A percentile compares a stretch with the other conserved stretches of the same genome.
Evolutionary conservation across 2,329 filamentous ascomycete species (phyloP).

Genomic region (Ophiostoma quercus): DNA sequence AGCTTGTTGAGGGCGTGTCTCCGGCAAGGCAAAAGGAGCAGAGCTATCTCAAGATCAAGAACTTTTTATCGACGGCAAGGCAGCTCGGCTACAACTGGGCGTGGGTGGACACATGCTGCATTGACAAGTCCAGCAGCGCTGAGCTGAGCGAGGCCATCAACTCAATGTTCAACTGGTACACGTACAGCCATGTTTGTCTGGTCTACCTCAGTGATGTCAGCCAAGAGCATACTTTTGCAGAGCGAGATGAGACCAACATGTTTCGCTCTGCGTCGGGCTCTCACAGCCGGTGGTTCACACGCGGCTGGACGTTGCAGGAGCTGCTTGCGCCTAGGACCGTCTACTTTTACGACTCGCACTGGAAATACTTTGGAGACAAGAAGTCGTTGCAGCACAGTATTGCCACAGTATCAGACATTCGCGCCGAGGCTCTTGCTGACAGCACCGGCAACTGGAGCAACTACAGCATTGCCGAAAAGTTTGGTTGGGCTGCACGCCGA

Average conservation of each 20-base stretch:
- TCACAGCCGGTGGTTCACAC: neutral
- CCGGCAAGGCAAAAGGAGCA: neutral
- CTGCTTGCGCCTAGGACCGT: neutral
- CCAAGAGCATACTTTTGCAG: neutral
- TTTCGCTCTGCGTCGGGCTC: neutral
- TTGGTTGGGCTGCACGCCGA: neutral
- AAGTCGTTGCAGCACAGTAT: neutral
- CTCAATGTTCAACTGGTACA: conserved; percentile 4
- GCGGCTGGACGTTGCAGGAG: conserved; percentile 3
- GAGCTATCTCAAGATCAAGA: neutral
- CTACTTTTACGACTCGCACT: neutral
- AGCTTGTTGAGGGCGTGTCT: neutral
- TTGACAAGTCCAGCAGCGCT: conserved; percentile 4
- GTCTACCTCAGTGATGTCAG: neutral
- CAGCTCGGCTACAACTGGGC: neutral
- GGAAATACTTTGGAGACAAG: neutral
- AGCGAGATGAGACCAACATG: neutral
- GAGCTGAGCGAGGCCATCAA: conserved; percentile 8
- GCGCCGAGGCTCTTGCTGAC: neutral
- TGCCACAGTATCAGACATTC: neutral
- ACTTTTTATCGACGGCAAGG: neutral
- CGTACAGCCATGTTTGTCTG: neutral
- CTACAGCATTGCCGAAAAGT: neutral
- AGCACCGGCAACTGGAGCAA: neutral
- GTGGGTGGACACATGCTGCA: conserved; percentile 5